Evolutionary conservation across 495 filamentous ascomycete genomes (phyloP), one percentile per base, ranked within the genome.

Genomic region (Aspergillus campestris): DNA sequence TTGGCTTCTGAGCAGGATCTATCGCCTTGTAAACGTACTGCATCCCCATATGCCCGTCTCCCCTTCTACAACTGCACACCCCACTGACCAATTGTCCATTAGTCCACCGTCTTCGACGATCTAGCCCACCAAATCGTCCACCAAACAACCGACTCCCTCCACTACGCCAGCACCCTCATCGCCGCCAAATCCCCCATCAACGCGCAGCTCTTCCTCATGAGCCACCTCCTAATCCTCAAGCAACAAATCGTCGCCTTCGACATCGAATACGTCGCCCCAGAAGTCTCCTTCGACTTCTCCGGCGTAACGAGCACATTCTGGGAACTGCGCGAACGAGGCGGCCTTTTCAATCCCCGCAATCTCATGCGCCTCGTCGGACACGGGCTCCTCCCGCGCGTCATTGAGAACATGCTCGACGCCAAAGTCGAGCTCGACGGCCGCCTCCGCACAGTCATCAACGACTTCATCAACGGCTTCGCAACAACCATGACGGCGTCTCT

Each of bases 191-290:
- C 73, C 6, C 71, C 73, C 11, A 69, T 70, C 6, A 86, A 92
- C 60, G 77, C 79, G 1, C 82, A 89, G 51, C 75, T 96, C 29
- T 96, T 96, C 64, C 79, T 94, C 49, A 82, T 96, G 65, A 89
- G 87, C 52, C 90, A 96, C 58, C 74, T 96, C 3, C 82, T 95
- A 33, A 80, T 94, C 48, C 78, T 96, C 8, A 94, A 94, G 56
- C 88, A 91, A 51, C 84, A 91, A 52, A 87, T 96, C 28, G 78
- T 95, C 31, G 87, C 89, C 12, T 89, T 95, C 50, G 89, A 96
- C 66, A 92, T 96, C 45, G 81, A 85, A 60, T 91, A 85, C 52
- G 86, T 89, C 36, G 80, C 85, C 30, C 83, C 86, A 30, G 81
- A 81, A 48, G 69, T 84, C 29, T 76, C 78, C 12, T 75, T 86